Evolutionary conservation across 768 basidiomycete species (phyloP), one percentile per base, ranked within the genome.

Genomic region (Gyrodon lividus): DNA sequence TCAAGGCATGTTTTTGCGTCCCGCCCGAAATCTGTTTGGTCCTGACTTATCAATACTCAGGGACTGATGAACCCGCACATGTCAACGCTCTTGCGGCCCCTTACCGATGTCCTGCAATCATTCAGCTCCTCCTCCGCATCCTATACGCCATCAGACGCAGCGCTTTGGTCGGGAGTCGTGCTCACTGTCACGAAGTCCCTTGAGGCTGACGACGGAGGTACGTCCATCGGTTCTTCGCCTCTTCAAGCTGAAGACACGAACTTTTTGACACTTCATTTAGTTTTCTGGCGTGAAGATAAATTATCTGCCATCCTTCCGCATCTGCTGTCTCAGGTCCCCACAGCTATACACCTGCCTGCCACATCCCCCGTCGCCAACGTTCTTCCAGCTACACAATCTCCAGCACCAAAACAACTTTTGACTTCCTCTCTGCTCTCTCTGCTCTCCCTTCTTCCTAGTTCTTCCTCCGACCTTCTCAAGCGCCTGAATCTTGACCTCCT

Each of bases 1-100:
- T 98, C 77, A 92, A 92, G 81, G 93, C 86, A 61, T 57, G 74
- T 55, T 33, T 7, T 43, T 1, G n/a, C 33, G 5, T 0, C 41
- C 10, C 16, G 23, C 4, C 14, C 3, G 33, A 9, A 39, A 28
- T 4, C 48, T 48, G 22, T 47, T 33, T 34, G 37, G 35, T 38
- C n/a, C 42, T 37, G 12, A 23, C 38, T 55, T 10, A 50, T 51
- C 2, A 12, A 23, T 20, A 20, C 24, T 12, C 52, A 92, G 90
- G 82, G 75, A 20, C 75, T 98, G 61, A 92, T 98, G 82, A 89
- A 86, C 14, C 92, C 95, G 0, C 98, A 98, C 70, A 89, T 92
- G 78, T 78, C 86, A 7, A 85, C 86, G 69, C 67, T 93, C 40
- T 66, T 93, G 35, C 77, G 78, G 52, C 80, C 89, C 9, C 81